Evolutionary conservation across 768 basidiomycete species (phyloP), one percentile per base, ranked within the genome.

Genomic region (Tricholoma furcatifolium): DNA sequence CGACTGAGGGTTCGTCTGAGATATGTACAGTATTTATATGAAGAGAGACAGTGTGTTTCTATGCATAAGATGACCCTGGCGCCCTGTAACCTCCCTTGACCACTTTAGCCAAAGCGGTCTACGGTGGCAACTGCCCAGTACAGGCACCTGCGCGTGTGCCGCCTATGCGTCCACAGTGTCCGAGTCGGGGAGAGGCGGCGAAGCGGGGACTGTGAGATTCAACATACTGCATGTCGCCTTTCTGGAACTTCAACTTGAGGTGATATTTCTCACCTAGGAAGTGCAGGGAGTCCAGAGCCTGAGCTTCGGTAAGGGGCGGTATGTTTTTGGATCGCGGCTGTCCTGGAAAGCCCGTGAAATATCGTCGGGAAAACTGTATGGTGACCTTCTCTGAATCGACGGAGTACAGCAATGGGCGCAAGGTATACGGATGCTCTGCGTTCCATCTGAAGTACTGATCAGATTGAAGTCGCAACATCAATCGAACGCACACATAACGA

Each of bases 181-280:
- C n/a, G n/a, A n/a, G n/a, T n/a, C n/a, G n/a, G n/a, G n/a, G n/a
- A n/a, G n/a, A n/a, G n/a, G n/a, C n/a, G n/a, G n/a, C n/a, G n/a
- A n/a, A n/a, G n/a, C n/a, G n/a, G n/a, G n/a, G n/a, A n/a, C n/a
- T n/a, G n/a, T 68, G 43, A 78, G 57, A 47, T 71, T 76, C 77
- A 65, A 78, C 75, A 58, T 76, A 78, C 58, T 78, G 76, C 35
- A 78, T 77, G 53, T 78, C 76, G 27, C 76, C 76, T 56, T 77
- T 78, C 56, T 74, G 68, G 62, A 78, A 76, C 45, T 77, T 75
- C 38, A 77, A 65, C 6, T 65, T 72, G 1, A 78, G 61, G 12
- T 71, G 70, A 53, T 68, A 73, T 47, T 74, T 74, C 58, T 75
- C 73, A 1, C 71, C 75, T 5, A 73, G 56, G 59, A 74, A 78